Evolutionary conservation across 164 flowering plant genomes (phyloP).

Genomic region (Aristolochia fimbriata): DNA sequence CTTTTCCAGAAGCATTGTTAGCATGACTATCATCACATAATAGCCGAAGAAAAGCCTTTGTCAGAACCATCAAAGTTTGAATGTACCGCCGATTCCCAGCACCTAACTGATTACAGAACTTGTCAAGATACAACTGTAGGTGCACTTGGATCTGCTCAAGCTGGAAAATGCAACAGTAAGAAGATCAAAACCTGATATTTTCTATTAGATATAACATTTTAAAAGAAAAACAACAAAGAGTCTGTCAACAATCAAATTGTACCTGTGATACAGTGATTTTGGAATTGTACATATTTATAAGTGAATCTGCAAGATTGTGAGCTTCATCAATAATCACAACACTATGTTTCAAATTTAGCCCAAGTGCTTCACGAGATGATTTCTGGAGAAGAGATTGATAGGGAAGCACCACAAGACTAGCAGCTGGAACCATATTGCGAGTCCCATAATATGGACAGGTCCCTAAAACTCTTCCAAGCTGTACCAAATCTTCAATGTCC

Average conservation of each 20-base stretch:
- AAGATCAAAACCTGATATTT: too few relatives aligned
- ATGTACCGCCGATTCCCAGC: slow-evolving; percentile 89
- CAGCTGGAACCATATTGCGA: slow-evolving; percentile 58
- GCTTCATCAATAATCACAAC: slow-evolving; percentile 95
- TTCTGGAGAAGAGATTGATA: slow-evolving; percentile 95
- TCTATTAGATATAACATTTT: neutral
- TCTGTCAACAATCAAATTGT: neutral
- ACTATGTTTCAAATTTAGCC: slow-evolving; percentile 66
- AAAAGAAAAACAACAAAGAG: neutral
- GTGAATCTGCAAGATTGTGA: slow-evolving; percentile 96
- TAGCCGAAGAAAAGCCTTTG: slow-evolving; percentile 50
- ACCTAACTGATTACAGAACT: slow-evolving; percentile 69
- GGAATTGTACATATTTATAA: slow-evolving; percentile 83
- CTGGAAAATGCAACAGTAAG: slow-evolving; percentile 27
- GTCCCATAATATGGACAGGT: slow-evolving; percentile 98
- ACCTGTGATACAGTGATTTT: slow-evolving; percentile 76
- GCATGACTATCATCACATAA: slow-evolving; percentile 21
- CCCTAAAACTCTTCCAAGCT: slow-evolving; percentile 57
- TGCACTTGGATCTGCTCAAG: slow-evolving; percentile 51
- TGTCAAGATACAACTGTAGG: slow-evolving; percentile 46
- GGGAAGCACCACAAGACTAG: slow-evolving; percentile 89
- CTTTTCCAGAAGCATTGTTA: slow-evolving; percentile 16
- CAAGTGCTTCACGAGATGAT: slow-evolving; percentile 86
- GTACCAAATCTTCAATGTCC: slow-evolving; percentile 94
- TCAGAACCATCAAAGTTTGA: slow-evolving; percentile 68